Evolutionary conservation across 352 stramenopile genomes (phyloP).

Genomic region (Phytophthora multivora): DNA sequence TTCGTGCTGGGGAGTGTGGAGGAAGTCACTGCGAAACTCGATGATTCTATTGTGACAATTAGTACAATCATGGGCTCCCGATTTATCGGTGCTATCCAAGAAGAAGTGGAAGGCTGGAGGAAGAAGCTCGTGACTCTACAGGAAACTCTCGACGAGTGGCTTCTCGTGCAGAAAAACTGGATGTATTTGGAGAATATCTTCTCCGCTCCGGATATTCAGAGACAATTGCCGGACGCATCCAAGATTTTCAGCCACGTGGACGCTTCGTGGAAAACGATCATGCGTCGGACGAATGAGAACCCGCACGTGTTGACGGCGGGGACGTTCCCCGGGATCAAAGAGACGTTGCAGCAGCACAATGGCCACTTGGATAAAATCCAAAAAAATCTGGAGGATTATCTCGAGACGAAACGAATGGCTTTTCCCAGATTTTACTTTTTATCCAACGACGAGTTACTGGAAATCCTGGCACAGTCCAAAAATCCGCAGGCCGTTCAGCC

Average conservation of each 20-base stretch:
- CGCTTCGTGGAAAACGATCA: conserved; percentile 91
- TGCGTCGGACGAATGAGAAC: conserved; percentile 88
- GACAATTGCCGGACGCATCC: conserved; percentile 88
- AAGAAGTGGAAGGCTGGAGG: conserved; percentile 89
- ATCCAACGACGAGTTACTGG: conserved; percentile 94
- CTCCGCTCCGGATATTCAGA: conserved; percentile 89
- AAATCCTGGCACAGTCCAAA: conserved; percentile 95
- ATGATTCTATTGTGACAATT: conserved; percentile 94
- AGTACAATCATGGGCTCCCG: conserved; percentile 92
- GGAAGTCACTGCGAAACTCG: conserved; percentile 90
- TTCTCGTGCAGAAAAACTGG: conserved; percentile 90
- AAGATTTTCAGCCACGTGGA: conserved; percentile 93
- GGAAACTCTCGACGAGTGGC: conserved; percentile 89
- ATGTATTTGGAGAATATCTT: conserved; percentile 91
- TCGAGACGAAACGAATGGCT: conserved; percentile 93
- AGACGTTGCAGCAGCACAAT: conserved; percentile 87
- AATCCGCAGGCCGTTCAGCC: conserved; percentile 94
- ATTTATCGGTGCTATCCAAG: conserved; percentile 91
- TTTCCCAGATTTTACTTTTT: conserved; percentile 96
- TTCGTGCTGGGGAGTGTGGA: conserved; percentile 93
- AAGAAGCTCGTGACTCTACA: conserved; percentile 84
- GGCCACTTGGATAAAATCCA: conserved; percentile 90
- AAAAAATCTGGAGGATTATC: conserved; percentile 92
- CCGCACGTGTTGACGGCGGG: conserved; percentile 86
- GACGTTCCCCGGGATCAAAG: conserved; percentile 80